These are phyloP conservation scores for Aspergillus homomorphus DNA, from an alignment of 495 filamentous ascomycete species.

Conservation along the genomic window DNA sequence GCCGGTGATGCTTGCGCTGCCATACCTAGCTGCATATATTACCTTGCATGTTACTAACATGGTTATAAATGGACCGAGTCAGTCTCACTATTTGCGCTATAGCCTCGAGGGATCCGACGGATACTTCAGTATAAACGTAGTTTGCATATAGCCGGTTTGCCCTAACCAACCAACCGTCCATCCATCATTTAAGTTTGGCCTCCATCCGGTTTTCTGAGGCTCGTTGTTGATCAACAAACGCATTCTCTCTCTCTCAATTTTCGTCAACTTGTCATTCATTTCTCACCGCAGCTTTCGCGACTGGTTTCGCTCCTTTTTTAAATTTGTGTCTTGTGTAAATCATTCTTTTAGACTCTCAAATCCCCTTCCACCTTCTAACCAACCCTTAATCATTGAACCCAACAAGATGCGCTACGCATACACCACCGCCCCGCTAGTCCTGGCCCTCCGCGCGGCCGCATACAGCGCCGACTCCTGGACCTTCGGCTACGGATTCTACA, in stretches of 20 bases:
- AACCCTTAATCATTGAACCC: no score
- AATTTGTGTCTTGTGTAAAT: no score
- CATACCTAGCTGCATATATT: no score
- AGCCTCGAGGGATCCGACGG: no score
- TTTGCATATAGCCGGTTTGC: background rate
- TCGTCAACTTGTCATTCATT: background rate
- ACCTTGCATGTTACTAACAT: no score
- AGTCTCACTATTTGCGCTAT: no score
- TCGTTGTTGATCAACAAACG: background rate
- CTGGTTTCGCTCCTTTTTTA: background rate
- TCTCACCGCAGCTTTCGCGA: background rate
- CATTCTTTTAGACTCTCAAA: no score
- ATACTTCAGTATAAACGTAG: no score
- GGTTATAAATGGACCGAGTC: no score
- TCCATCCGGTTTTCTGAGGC: background rate
- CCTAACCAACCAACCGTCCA: background rate
- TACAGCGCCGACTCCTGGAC: conserved; percentile 15
- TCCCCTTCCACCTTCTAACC: no score
- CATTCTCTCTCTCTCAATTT: background rate
- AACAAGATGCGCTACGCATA: background rate
- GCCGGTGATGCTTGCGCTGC: no score
- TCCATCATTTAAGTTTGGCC: background rate
- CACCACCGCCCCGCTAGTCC: conserved; percentile 5
- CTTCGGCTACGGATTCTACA: conserved; percentile 21
- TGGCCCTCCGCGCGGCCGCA: conserved; percentile 16